Percentiles rank a stretch among this genome's conserved stretches.
Evolutionary conservation across 2,329 filamentous ascomycete genomes (phyloP).

Genomic region (Biscogniauxia marginata): DNA sequence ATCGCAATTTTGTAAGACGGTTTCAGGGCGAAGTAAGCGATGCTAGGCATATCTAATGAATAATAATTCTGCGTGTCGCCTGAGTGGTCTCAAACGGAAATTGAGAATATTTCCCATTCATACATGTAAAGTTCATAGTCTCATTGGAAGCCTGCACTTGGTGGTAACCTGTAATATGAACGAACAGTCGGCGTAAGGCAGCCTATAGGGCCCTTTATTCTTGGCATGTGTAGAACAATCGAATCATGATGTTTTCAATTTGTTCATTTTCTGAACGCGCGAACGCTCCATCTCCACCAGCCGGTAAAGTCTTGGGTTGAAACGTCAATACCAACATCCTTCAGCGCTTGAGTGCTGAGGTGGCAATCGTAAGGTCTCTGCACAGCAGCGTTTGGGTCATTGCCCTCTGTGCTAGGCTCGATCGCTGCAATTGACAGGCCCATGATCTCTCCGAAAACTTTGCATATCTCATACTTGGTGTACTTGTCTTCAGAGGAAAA

Average conservation of each 20-base stretch:
- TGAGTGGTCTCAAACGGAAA: neutral
- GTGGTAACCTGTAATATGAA: neutral
- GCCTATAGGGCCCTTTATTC: neutral
- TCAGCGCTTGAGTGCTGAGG: slow-evolving; percentile 72
- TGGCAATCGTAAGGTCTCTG: slow-evolving; percentile 87
- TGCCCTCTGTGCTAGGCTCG: slow-evolving; percentile 67
- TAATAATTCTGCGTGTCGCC: neutral
- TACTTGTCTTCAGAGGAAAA: slow-evolving; percentile 83
- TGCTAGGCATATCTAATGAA: neutral
- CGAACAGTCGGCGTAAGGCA: neutral
- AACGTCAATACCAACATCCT: slow-evolving; percentile 72
- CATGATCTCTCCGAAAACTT: slow-evolving; percentile 76
- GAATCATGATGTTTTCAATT: neutral
- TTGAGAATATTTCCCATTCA: neutral
- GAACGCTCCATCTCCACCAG: slow-evolving; percentile 74
- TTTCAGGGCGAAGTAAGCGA: neutral
- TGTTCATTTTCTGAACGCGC: slow-evolving; percentile 55
- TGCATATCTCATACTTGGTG: slow-evolving; percentile 89
- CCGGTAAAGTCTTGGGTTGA: slow-evolving; percentile 70
- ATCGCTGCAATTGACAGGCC: slow-evolving; percentile 69
- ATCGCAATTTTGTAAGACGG: neutral
- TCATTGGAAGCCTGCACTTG: neutral
- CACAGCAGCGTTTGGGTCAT: slow-evolving; percentile 68
- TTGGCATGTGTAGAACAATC: too few relatives aligned
- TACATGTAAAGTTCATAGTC: neutral